A percentile compares a stretch with the other conserved stretches of the same genome.
Conservation (phyloP, 768 basidiomycete genomes). For the Amanita exitialis region DNA sequence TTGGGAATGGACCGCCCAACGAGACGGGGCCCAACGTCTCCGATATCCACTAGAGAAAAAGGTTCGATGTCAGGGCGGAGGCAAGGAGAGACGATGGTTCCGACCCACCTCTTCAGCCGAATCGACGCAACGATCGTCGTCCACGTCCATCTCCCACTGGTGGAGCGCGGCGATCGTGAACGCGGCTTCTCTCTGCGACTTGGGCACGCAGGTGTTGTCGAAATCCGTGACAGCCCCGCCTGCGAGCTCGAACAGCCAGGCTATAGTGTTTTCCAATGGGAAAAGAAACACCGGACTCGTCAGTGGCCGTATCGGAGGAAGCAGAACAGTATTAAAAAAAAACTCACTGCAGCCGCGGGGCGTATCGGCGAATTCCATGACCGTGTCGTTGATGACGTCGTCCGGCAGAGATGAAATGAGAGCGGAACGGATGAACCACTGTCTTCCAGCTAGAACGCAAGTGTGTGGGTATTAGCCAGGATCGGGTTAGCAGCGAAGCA, state of each 20-base stretch:
- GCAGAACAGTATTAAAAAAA: neutral
- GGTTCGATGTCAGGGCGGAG: neutral
- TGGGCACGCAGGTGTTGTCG: constrained; percentile 67
- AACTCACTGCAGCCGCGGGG: constrained; percentile 87
- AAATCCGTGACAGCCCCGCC: constrained; percentile 72
- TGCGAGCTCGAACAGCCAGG: constrained; percentile 89
- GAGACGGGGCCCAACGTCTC: constrained; percentile 62
- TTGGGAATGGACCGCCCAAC: constrained; percentile 75
- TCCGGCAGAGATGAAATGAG: constrained; percentile 80
- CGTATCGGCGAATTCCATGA: constrained; percentile 69
- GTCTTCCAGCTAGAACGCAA: constrained; percentile 48
- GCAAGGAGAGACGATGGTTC: neutral
- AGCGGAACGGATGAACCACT: constrained; percentile 88
- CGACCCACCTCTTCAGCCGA: constrained; percentile 69
- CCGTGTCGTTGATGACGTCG: constrained; percentile 77
- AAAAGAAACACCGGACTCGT: neutral
- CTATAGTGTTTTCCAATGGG: constrained; percentile 24
- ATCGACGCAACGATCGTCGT: constrained; percentile 71
- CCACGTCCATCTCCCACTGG: constrained; percentile 82
- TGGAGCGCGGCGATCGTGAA: constrained; percentile 88
- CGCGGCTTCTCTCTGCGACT: constrained; percentile 65
- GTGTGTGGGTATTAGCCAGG: neutral
- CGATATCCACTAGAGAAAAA: constrained; percentile 57
- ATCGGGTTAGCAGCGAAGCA: neutral
- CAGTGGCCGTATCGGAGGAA: neutral